These are phyloP conservation scores for Talaromyces sp. DNA, from an alignment of 2,329 filamentous ascomycete species.

Conservation along the genomic window DNA sequence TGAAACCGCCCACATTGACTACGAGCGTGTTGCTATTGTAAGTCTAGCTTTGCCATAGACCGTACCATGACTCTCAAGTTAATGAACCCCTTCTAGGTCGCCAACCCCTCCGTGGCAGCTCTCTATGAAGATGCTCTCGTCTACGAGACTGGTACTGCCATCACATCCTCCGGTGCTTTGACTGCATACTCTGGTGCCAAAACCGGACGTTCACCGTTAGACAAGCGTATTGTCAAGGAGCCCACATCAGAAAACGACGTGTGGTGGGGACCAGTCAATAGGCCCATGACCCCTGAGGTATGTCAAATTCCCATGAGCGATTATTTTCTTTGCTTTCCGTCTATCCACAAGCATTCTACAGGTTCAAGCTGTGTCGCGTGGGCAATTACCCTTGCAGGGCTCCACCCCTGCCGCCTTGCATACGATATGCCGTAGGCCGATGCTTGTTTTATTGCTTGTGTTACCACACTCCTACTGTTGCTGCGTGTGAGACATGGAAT, in stretches of 20 bases:
- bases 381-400: conserved; percentile 14
- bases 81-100: conserved; percentile 46
- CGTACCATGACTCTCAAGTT: neutral
- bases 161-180: conserved; percentile 89
- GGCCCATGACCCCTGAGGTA: conserved; percentile 96
- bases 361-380: conserved; percentile 17
- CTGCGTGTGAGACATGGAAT: conserved; percentile 7
- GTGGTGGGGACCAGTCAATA: conserved; percentile 99
- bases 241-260: conserved; percentile 80
- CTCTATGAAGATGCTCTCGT: conserved; percentile 98
- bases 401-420: conserved; percentile 14
- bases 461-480: neutral
- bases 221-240: conserved; percentile 97
- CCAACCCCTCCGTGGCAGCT: conserved; percentile 90
- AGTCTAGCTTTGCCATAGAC: conserved; percentile 29
- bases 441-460: conserved; percentile 18
- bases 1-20: conserved; percentile 97
- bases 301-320: conserved; percentile 38
- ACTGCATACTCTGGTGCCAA: conserved; percentile 98
- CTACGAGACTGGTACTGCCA: conserved; percentile 95
- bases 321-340: conserved; percentile 1
- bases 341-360: conserved; percentile 2
- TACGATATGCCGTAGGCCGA: conserved; percentile 18
- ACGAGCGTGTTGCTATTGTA: conserved; percentile 96
- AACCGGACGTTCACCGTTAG: conserved; percentile 91